Conservation (phyloP, 2,329 filamentous ascomycete genomes). For the Torrubiellomyces zombiae region DNA sequence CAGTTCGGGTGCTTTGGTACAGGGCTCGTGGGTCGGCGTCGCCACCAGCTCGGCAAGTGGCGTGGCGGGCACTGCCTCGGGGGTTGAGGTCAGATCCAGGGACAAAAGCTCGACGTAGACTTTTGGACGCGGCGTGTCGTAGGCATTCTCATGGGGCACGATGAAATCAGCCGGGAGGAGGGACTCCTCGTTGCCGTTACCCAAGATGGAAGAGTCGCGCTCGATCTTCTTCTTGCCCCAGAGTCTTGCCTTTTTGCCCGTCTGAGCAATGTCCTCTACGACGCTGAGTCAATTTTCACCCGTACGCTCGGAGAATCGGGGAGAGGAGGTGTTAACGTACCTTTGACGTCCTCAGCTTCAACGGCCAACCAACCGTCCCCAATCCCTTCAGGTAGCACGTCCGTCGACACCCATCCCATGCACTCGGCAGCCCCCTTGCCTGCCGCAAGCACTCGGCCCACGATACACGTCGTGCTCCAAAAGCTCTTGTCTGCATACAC, state of each 20-base stretch:
- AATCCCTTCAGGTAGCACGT: conserved; percentile 34
- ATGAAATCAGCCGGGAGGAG: conserved; percentile 46
- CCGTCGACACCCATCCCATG: conserved; percentile 52
- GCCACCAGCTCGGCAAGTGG: conserved; percentile 23
- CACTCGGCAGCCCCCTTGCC: conserved; percentile 45
- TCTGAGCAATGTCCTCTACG: conserved; percentile 29
- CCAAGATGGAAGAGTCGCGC: conserved; percentile 42
- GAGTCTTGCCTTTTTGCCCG: conserved; percentile 39
- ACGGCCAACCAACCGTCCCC: conserved; percentile 43
- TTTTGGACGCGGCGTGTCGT: conserved; percentile 28
- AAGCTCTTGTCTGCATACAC: conserved; percentile 48
- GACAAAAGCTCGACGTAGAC: conserved; percentile 32
- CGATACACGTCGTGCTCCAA: conserved; percentile 50
- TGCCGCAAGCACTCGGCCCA: conserved; percentile 47
- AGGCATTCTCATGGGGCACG: conserved; percentile 39
- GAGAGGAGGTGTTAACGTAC: conserved; percentile 19
- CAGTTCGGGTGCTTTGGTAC: conserved; percentile 15
- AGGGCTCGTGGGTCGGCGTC: conserved; percentile 20
- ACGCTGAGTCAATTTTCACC: background rate
- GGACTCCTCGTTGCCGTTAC: conserved; percentile 34
- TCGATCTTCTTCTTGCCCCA: conserved; percentile 45
- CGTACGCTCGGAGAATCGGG: conserved; percentile 2
- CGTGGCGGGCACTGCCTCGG: conserved; percentile 27
- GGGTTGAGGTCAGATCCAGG: conserved; percentile 29
- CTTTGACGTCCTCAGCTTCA: conserved; percentile 33